Evolutionary conservation across 2,329 filamentous ascomycete genomes (phyloP).

Genomic region (Cryphonectria parasitica): DNA sequence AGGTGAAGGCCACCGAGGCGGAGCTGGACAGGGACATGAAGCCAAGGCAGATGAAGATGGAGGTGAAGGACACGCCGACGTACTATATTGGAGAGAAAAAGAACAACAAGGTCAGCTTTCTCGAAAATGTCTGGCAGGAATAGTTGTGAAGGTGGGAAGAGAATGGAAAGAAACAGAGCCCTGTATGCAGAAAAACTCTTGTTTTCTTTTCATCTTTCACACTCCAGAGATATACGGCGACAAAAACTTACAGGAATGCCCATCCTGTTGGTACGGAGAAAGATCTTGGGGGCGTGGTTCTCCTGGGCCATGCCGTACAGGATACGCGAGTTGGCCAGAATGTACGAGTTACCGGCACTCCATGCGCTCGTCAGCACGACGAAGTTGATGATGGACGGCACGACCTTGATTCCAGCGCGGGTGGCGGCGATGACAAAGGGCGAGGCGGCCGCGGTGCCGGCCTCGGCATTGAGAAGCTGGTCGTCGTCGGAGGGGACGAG

Average conservation of each 20-base stretch:
- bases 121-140: no score
- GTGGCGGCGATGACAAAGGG: slow-evolving; percentile 56
- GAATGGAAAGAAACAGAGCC: slow-evolving; percentile 7
- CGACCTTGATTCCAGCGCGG: slow-evolving; percentile 55
- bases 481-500: slow-evolving; percentile 57
- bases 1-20: slow-evolving; percentile 28
- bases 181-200: not conserved
- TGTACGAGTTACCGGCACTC: slow-evolving; percentile 54
- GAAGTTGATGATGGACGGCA: slow-evolving; percentile 59
- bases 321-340: slow-evolving; percentile 60
- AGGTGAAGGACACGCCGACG: slow-evolving; percentile 12
- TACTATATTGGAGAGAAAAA: slow-evolving; percentile 26
- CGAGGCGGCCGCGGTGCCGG: slow-evolving; percentile 50
- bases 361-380: slow-evolving; percentile 57
- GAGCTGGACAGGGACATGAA: slow-evolving; percentile 21
- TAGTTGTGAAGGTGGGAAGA: not conserved
- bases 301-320: slow-evolving; percentile 58
- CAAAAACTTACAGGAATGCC: slow-evolving; percentile 40
- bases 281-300: slow-evolving; percentile 55
- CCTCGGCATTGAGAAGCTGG: slow-evolving; percentile 50
- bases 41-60: slow-evolving; percentile 17
- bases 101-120: slow-evolving; percentile 29
- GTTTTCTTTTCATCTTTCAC: no score
- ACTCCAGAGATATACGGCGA: not conserved
- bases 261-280: slow-evolving; percentile 53